Evolutionary conservation across 1,284 basidiomycete species (phyloP).

Genomic region (Cryptococcus depauperatus): DNA sequence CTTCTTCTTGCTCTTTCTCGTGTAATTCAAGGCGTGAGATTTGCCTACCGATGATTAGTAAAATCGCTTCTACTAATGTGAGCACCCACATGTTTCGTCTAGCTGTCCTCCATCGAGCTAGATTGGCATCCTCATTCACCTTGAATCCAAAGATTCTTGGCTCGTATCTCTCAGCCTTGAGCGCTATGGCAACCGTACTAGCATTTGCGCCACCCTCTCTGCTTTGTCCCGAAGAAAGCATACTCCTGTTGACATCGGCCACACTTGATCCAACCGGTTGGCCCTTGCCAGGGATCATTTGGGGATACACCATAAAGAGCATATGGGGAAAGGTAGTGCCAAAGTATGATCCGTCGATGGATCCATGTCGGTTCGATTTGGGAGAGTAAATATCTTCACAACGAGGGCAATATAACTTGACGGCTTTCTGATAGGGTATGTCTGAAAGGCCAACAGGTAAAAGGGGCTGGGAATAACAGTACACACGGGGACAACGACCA

Average conservation of each 20-base stretch:
- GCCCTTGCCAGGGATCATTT: conserved; percentile 74
- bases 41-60: too few species aligned
- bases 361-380: conserved; percentile 86
- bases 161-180: conserved; percentile 80
- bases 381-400: conserved; percentile 96
- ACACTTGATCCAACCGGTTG: conserved; percentile 44
- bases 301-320: conserved; percentile 88
- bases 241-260: conserved; percentile 23
- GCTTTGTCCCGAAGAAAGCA: conserved; percentile 19
- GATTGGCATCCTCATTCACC: conserved; percentile 81
- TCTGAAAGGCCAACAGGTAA: conserved; percentile 93
- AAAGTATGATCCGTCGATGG: conserved; percentile 93
- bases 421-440: conserved; percentile 88
- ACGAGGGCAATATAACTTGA: conserved; percentile 91
- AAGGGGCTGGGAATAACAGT: conserved; percentile 83
- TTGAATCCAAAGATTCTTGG: conserved; percentile 93
- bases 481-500: conserved; percentile 86
- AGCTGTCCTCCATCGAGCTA: conserved; percentile 88
- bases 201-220: conserved; percentile 21
- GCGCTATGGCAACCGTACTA: conserved; percentile 62
- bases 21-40: conserved; percentile 43
- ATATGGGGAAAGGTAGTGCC: conserved; percentile 94
- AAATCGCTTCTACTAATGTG: background rate
- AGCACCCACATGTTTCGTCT: conserved; percentile 63
- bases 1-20: conserved; percentile 35